Evolutionary conservation across 2,329 filamentous ascomycete species (phyloP).

Genomic region (Aspergillus fijiensis): DNA sequence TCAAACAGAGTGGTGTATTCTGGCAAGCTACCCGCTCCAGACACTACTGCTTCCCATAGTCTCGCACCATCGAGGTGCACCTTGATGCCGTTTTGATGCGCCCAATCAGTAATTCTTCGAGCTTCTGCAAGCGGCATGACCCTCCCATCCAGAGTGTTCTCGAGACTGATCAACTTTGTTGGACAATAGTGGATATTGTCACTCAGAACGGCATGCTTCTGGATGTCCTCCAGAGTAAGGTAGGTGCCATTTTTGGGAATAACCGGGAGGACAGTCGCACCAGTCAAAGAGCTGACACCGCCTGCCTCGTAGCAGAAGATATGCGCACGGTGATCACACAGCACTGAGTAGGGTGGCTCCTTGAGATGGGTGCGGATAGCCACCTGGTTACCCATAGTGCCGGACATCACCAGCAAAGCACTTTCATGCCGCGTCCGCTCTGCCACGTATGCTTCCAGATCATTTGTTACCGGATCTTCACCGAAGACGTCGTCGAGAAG

Average conservation of each 20-base stretch:
- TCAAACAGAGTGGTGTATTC: conserved; percentile 71
- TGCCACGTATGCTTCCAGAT: conserved; percentile 73
- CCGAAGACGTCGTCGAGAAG: conserved; percentile 81
- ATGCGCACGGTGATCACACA: conserved; percentile 78
- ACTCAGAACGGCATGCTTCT: conserved; percentile 60
- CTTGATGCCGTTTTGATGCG: conserved; percentile 61
- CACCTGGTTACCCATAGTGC: conserved; percentile 93
- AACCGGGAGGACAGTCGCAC: conserved; percentile 67
- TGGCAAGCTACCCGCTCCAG: conserved; percentile 64
- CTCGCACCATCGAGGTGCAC: conserved; percentile 79
- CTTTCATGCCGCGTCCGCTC: conserved; percentile 71
- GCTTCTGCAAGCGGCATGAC: conserved; percentile 75
- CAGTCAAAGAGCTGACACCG: conserved; percentile 69
- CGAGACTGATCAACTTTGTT: conserved; percentile 76
- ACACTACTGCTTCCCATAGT: conserved; percentile 76
- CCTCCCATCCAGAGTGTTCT: conserved; percentile 80
- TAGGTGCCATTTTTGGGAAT: conserved; percentile 69
- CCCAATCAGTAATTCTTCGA: conserved; percentile 68
- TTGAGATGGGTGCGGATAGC: conserved; percentile 73
- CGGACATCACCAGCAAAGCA: conserved; percentile 78
- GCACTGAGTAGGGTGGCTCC: conserved; percentile 75
- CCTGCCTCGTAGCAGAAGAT: conserved; percentile 66
- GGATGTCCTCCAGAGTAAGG: conserved; percentile 74
- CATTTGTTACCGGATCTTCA: conserved; percentile 75
- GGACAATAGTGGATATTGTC: conserved; percentile 75